Evolutionary conservation across 176 grass and related monocot species (phyloP).

Genomic region (Cymbopogon citratus): DNA sequence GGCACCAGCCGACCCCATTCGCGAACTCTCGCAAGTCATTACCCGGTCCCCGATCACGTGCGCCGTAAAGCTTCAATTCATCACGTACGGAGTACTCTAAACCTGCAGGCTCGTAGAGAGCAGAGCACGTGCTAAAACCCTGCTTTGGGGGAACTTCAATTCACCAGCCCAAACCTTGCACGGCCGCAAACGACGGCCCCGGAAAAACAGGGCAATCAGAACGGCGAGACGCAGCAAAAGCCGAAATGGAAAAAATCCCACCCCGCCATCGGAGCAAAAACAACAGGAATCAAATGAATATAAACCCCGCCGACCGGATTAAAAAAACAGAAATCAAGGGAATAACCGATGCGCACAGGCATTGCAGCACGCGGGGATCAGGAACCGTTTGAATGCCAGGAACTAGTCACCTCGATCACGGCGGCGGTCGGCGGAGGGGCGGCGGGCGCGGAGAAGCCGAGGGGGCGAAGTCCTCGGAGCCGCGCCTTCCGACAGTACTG

Average conservation of each 20-base stretch:
- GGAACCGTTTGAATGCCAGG: background rate
- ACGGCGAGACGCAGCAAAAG: background rate
- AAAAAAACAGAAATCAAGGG: background rate
- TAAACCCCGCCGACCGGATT: background rate
- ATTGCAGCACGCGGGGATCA: background rate
- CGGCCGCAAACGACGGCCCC: background rate
- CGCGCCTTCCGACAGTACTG: background rate
- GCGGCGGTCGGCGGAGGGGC: background rate
- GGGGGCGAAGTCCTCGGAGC: background rate
- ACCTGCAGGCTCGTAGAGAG: background rate
- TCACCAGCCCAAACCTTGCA: background rate
- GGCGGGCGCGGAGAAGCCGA: background rate
- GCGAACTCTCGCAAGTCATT: background rate
- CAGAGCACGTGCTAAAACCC: slow-evolving; percentile 3
- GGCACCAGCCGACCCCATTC: background rate
- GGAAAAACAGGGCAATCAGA: background rate
- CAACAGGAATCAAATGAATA: background rate
- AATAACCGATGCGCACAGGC: background rate
- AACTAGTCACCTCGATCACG: slow-evolving; percentile 12
- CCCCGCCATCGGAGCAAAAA: background rate
- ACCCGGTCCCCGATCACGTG: background rate
- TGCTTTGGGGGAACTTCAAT: background rate
- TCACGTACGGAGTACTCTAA: background rate
- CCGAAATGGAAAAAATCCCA: background rate
- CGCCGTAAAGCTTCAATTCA: background rate